Evolutionary conservation across 176 grass and related monocot genomes (phyloP), one percentile per base, ranked within the genome.

Genomic region (Pharus latifolius): DNA sequence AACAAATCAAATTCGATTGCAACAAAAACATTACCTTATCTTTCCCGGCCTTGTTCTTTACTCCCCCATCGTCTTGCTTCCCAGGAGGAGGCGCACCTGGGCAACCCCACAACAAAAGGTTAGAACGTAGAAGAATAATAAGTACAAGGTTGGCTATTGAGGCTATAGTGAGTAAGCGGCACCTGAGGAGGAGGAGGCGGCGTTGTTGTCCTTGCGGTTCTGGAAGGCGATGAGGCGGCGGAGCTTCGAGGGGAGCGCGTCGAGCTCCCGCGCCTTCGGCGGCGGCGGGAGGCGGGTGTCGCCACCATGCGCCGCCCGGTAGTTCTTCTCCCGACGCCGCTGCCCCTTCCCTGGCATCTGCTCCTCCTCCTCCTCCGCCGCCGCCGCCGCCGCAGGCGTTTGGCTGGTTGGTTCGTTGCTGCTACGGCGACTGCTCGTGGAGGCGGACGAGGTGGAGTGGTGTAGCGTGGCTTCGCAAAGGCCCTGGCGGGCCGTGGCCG

Each of bases 241-340:
- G 54, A 94, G 90, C 68, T 94, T 94, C 67, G 87, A 91, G 12
- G 84, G 90, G 67, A 94, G 65, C 42, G 81, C 90, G 50, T 99
- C 90, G 42, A 99, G 72, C 67, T 99, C 95, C 67, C 70, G 76
- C 41, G 78, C 56, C 60, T 86, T 99, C 5, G 95, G 95, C 33
- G 90, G 87, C 3, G 90, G 87, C 31, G 95, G 82, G 2, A 94
- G 82, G 17, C 90, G 76, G 37, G 53, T 16, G 0, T 86, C 67
- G 6, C 51, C 87, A 1, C 87, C 95, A 56, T 99, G 95, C n/a
- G 87, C 65, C 12, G 82, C 65, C 49, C 61, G 70, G 78, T 88
- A 91, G 79, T 99, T 99, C 82, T 94, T 99, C 84, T 99, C 95
- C 75, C 95, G 75, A 45, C 90, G 47, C 35, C 90, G 42, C 53